phyloP scores from a whole-genome alignment of 768 basidiomycete genomes.

The Mrakia frigida region DNA sequence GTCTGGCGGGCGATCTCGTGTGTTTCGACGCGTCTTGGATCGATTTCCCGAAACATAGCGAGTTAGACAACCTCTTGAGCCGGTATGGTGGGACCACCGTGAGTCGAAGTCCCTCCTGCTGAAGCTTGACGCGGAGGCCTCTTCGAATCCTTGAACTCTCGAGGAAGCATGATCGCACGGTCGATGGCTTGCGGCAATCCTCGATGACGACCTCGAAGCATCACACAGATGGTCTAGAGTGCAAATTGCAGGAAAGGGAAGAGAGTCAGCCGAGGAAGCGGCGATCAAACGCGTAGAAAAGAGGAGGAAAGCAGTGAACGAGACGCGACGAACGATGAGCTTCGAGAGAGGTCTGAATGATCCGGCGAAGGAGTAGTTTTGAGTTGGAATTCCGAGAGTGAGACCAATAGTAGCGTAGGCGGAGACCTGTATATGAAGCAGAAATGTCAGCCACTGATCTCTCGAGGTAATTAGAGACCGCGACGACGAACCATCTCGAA shows the following conservation, averaged over 20 bases:
- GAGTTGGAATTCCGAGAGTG: neutral
- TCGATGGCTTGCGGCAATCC: neutral
- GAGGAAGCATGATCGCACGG: neutral
- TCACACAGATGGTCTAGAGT: neutral
- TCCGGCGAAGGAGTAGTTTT: neutral
- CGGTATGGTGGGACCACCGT: too few relatives aligned
- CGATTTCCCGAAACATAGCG: too few relatives aligned
- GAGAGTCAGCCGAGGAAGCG: neutral
- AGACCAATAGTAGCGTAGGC: neutral
- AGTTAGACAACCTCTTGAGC: too few relatives aligned
- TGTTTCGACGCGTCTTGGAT: too few relatives aligned
- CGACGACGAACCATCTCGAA: neutral
- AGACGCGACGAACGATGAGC: neutral
- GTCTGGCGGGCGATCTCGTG: too few relatives aligned
- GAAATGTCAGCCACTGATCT: neutral
- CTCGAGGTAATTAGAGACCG: neutral
- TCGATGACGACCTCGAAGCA: neutral
- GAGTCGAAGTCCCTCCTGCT: too few relatives aligned
- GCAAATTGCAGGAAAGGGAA: neutral
- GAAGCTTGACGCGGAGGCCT: too few relatives aligned
- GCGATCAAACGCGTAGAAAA: neutral
- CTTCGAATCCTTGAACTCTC: neutral
- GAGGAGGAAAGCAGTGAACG: neutral
- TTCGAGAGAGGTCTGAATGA: neutral
- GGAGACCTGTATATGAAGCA: neutral